Base-by-base conservation (phyloP, 1,139 yeast species). In the Debaryomyces udenii region DNA sequence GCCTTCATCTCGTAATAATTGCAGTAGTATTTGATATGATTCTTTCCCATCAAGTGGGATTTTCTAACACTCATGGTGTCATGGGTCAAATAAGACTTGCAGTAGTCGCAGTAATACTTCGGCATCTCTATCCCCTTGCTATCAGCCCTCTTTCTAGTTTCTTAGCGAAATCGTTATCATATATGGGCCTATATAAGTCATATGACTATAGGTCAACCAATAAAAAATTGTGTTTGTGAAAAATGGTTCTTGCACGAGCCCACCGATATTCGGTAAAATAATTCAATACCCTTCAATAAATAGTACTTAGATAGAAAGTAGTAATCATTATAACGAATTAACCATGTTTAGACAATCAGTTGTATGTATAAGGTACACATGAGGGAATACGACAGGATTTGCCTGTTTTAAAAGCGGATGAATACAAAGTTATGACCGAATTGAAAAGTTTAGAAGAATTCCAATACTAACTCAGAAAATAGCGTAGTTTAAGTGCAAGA, bases 31-130 rank as follows among this genome's bases (percentile, higher is more conserved):
- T 79, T 76, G 38, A 87, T 72, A 60, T 91, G 98, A 59, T 86
- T 84, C 54, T 80, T 80, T 10, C 98, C 98, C 37, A 78, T 69
- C 38, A 87, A 66, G 62, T 91, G 98, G 31, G 91, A 83, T 56
- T 86, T 83, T 33, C 96, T 69, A 40, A 90, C 97, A 65, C 95
- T 86, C 59, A 82, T 72, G 23, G 96, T 86, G 63, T 89, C 96
- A 58, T 90, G 97, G 2, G 96, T 90, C 45, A 90, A 70, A 55
- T 86, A 85, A 17, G 91, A 81, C 63, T 83, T 83, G 61, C 97
- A 90, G 58, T 89, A 90, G 55, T 86, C 95, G 64, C 97, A 90
- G 64, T 84, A 86, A 61, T 83, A 86, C 52, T 74, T 77, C 4
- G 79, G 77, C 81, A 76, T 76, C 22, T 20, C 7, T 11, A 10